Evolutionary conservation across 75 land plant genomes (phyloP), one percentile per base, ranked within the genome.

Genomic region (Pinus taeda): DNA sequence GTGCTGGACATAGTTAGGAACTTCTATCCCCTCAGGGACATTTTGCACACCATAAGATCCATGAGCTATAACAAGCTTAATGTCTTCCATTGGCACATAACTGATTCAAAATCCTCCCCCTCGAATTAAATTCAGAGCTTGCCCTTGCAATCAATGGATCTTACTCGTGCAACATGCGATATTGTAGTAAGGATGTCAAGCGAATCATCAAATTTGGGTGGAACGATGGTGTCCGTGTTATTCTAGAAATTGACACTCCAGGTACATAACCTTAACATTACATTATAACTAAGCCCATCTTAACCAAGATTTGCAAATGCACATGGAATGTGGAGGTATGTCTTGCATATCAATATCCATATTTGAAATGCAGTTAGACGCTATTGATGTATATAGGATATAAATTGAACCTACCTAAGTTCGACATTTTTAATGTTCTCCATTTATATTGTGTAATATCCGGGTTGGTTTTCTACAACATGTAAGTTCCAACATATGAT

Each of bases 51-150:
- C 33, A 81, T 96, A 55, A 71, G 70, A 17, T 94, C 94, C 15
- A 86, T 96, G 94, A 67, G 87, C 42, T 53, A 72, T 61, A 96
- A 92, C 67, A 96, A 96, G 85, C 78, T 96, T 24, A 96, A 93
- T 60, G 97, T 93, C 11, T 88, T 95, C 75, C 98, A 95, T 61
- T 95, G 94, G 98, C 98, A 95, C 78, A 82, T 95, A 3, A 93
- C 96, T 4, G 98, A 95, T 74, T 93, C 98, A 6, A 96, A 95
- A 12, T 93, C 98, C 17, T 95, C 75, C 97, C 98, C 30, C 56
- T 96, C 26, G 80, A 89, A 36, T 65, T 96, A 21, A 77, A 87
- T 4, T 90, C 92, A 58, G 97, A 90, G 82, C 94, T 94, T 29
- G 91, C 87, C 18, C 91, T 96, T 20, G 89, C 97, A 15, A 30